phyloP scores from a whole-genome alignment of 805 yeast genomes.

The Starmerella kuoi region DNA sequence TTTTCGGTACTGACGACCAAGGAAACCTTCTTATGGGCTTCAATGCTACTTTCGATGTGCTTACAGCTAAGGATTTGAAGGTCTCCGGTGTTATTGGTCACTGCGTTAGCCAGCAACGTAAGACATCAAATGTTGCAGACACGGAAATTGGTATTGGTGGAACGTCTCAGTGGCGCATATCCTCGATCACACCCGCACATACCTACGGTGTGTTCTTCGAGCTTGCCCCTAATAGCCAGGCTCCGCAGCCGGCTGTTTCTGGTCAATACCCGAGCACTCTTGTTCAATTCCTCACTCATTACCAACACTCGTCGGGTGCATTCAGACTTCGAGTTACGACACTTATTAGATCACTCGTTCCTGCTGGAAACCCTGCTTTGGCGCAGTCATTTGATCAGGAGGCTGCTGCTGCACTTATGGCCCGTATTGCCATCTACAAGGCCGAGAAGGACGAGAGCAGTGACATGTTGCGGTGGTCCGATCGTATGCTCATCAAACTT shows the following conservation, averaged over 20 bases:
- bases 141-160: constrained; percentile 91
- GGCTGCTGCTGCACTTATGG: constrained; percentile 90
- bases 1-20: constrained; percentile 76
- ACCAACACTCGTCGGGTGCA: constrained; percentile 91
- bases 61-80: constrained; percentile 77
- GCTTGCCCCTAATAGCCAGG: constrained; percentile 34
- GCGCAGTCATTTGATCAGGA: constrained; percentile 86
- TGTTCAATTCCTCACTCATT: constrained; percentile 80
- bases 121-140: constrained; percentile 67
- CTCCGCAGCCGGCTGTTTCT: constrained; percentile 24
- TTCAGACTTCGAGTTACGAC: constrained; percentile 86
- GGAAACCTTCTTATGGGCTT: constrained; percentile 82
- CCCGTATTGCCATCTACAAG: constrained; percentile 80
- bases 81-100: constrained; percentile 91
- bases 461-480: constrained; percentile 89
- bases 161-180: constrained; percentile 76
- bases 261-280: constrained; percentile 21
- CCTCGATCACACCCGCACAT: constrained; percentile 74
- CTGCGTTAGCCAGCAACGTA: constrained; percentile 53
- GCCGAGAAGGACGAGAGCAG: constrained; percentile 65
- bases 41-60: constrained; percentile 77
- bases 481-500: constrained; percentile 75
- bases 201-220: constrained; percentile 86
- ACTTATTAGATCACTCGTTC: constrained; percentile 41
- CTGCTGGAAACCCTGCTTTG: constrained; percentile 44